Evolutionary conservation across 495 filamentous ascomycete species (phyloP).

Genomic region (Filosporella fistucella): DNA sequence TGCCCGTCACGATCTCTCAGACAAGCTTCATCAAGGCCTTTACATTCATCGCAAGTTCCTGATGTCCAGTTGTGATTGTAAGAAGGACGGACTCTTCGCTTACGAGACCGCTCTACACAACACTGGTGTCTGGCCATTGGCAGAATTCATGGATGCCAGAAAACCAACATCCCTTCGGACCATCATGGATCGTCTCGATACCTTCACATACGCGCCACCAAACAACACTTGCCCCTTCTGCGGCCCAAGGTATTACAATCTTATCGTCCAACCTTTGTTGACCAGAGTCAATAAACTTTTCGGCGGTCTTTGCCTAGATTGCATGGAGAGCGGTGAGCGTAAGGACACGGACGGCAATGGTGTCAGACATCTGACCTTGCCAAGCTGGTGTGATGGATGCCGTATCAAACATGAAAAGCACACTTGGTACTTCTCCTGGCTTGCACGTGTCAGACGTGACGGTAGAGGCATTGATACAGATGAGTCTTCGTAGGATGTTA

Average conservation of each 20-base stretch:
- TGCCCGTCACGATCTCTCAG: conserved; percentile 2
- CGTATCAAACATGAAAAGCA: neutral
- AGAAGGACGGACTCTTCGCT: neutral
- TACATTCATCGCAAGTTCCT: neutral
- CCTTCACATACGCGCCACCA: conserved; percentile 4
- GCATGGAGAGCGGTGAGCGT: neutral
- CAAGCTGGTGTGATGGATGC: neutral
- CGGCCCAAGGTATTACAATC: neutral
- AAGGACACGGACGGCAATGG: conserved; percentile 1
- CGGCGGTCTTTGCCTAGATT: conserved; percentile 9
- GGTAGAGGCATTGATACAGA: too few species aligned
- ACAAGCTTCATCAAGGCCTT: neutral
- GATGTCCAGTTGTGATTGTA: neutral
- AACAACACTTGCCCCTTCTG: neutral
- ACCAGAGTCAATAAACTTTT: neutral
- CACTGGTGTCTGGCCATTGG: conserved; percentile 6
- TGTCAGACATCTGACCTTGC: neutral
- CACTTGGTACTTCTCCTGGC: conserved; percentile 13
- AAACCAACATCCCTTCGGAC: neutral
- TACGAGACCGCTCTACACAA: neutral
- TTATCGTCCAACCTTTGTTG: neutral
- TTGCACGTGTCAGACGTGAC: too few species aligned
- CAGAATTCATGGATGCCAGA: neutral
- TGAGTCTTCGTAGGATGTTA: too few species aligned
- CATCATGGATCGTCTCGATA: neutral